phyloP scores from a whole-genome alignment of 2,329 filamentous ascomycete species.

The Sordariomycetes sp. region DNA sequence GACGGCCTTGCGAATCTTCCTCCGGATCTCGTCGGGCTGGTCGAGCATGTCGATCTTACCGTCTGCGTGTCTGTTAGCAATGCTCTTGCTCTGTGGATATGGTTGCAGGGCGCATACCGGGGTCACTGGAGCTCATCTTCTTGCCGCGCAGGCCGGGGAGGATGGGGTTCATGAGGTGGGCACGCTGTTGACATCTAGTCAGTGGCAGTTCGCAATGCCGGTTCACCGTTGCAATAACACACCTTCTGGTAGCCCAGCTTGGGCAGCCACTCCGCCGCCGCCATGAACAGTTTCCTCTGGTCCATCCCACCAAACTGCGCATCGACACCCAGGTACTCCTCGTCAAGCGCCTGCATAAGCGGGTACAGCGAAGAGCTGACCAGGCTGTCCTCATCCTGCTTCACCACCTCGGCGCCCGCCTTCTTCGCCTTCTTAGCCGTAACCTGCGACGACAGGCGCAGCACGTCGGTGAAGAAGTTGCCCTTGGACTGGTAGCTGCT shows the following conservation, averaged over 20 bases:
- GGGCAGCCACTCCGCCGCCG: conserved; percentile 74
- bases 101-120: conserved; percentile 30
- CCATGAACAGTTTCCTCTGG: conserved; percentile 79
- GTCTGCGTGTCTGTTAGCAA: conserved; percentile 54
- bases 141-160: conserved; percentile 59
- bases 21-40: conserved; percentile 54
- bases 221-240: neutral
- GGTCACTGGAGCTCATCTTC: conserved; percentile 75
- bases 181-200: conserved; percentile 18
- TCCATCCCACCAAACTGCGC: conserved; percentile 73
- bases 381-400: conserved; percentile 69
- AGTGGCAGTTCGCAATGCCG: neutral
- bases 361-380: conserved; percentile 35
- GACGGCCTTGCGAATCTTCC: conserved; percentile 78
- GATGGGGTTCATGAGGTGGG: conserved; percentile 35
- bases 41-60: conserved; percentile 94
- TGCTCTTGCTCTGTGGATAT: conserved; percentile 64
- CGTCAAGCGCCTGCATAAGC: conserved; percentile 71
- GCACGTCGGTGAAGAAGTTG: conserved; percentile 80
- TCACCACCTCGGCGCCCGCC: conserved; percentile 87
- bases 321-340: conserved; percentile 79
- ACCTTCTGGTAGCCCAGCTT: conserved; percentile 70
- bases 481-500: conserved; percentile 64
- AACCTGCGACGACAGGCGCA: conserved; percentile 49
- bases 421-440: conserved; percentile 76